Evolutionary conservation across 257 asterid species (phyloP).

Genomic region (Coffea canephora): DNA sequence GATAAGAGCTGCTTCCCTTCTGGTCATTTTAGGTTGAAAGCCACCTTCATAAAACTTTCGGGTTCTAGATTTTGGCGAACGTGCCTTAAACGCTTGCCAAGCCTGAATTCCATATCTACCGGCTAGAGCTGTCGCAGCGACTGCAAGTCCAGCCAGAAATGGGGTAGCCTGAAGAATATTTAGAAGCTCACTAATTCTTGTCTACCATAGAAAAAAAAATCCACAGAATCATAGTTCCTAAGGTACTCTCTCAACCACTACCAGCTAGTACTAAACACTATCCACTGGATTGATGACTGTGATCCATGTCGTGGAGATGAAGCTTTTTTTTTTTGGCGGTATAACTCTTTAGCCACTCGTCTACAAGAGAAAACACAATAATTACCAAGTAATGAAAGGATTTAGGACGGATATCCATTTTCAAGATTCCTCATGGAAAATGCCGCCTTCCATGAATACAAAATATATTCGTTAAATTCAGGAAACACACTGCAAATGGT

Average conservation of each 20-base stretch:
- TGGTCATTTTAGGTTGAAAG: conserved; percentile 38
- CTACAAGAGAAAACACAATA: neutral
- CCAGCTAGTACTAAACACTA: neutral
- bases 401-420: neutral
- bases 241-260: neutral
- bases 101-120: conserved; percentile 45
- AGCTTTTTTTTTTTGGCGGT: neutral
- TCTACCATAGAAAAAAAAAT: neutral
- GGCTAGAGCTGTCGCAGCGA: conserved; percentile 44
- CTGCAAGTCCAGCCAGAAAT: conserved; percentile 37
- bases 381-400: neutral
- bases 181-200: neutral
- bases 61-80: conserved; percentile 30
- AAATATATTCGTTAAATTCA: neutral
- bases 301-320: neutral
- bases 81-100: conserved; percentile 42
- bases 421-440: neutral
- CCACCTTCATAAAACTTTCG: conserved; percentile 43
- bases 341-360: neutral
- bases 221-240: neutral
- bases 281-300: neutral
- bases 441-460: neutral
- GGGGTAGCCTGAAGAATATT: conserved; percentile 36
- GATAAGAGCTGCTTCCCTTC: conserved; percentile 43
- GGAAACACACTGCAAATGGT: neutral